phyloP scores from a whole-genome alignment of 345 rosid genomes.

The Populus nigra region DNA sequence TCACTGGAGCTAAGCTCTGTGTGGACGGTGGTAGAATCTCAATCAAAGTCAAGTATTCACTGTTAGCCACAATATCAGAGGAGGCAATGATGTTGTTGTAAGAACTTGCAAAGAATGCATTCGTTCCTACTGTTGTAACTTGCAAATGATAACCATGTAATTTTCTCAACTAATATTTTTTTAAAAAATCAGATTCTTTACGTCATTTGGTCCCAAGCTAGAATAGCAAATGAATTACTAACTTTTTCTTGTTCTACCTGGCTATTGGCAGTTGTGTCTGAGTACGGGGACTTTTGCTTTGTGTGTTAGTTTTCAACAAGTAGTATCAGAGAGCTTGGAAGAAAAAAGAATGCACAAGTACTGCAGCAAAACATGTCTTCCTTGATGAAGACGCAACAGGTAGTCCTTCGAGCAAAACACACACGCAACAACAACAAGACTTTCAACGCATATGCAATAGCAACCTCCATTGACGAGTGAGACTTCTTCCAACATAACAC shows the following conservation, averaged over 20 bases:
- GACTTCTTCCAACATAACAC: too few species aligned
- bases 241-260: background rate
- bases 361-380: too few species aligned
- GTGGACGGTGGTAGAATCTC: constrained; percentile 76
- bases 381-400: too few species aligned
- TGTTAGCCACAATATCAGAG: constrained; percentile 72
- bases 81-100: constrained; percentile 61
- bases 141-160: constrained; percentile 25
- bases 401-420: too few species aligned
- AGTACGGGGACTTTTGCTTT: too few species aligned
- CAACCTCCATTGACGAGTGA: too few species aligned
- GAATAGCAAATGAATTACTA: background rate
- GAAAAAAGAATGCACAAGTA: too few species aligned
- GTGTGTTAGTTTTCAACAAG: too few species aligned
- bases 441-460: too few species aligned
- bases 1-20: constrained; percentile 87
- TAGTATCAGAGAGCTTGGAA: too few species aligned
- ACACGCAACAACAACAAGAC: too few species aligned
- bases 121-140: constrained; percentile 1
- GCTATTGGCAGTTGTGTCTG: background rate
- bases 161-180: background rate
- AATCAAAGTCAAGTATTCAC: constrained; percentile 72
- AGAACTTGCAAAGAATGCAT: constrained; percentile 7
- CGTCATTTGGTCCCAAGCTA: background rate
- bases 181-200: background rate